Base-by-base conservation (phyloP, 306 rosid species). In the Purshia tridentata region DNA sequence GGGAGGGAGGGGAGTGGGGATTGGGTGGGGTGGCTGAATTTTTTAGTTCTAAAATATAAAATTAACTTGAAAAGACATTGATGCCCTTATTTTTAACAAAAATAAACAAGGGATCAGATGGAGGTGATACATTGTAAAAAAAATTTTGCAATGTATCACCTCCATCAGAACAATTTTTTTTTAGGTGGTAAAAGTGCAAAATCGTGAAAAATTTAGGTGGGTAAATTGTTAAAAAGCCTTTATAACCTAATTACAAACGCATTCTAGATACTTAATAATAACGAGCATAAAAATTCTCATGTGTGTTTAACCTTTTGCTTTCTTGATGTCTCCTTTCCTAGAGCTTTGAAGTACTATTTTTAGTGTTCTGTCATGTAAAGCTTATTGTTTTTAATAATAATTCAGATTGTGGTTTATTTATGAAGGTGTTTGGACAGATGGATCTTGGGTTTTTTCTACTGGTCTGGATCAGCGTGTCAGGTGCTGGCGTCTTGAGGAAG, bases 381-480 rank as follows among this genome's bases (percentile, higher is more conserved):
- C 54, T 39, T 10, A 18, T 14, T 9, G 16, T 70, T 15, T 70
- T 54, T 39, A 54, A 63, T 39, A 1, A 18, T 49, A 11, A 18
- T 3, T 53, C 29, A 63, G 41, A 18, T 42, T 9, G 11, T 12
- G 16, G 2, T 55, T 80, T 29, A 23, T 86, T 70, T 62, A 29
- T 84, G 79, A 72, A 94, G 97, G 97, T 85, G 93, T 89, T 64
- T 91, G 97, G 98, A 91, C 97, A n/a, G 96, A 91, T 7, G 93
- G 99, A 48, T 80, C 87, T 65, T 94, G 99, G 99, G 92, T 88
- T 66, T 94, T 94, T 72, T 94, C 99, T 1, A 82, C 99, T 41
- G 99, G 99, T 79, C 93, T 94, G 66, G 98, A 94, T 90, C 99
- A 94, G 83, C 90, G 99, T 49, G 79, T 94, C 74, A 84, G 99